Evolutionary conservation across 2,329 filamentous ascomycete species (phyloP).

Genomic region (Botrytis fragariae): DNA sequence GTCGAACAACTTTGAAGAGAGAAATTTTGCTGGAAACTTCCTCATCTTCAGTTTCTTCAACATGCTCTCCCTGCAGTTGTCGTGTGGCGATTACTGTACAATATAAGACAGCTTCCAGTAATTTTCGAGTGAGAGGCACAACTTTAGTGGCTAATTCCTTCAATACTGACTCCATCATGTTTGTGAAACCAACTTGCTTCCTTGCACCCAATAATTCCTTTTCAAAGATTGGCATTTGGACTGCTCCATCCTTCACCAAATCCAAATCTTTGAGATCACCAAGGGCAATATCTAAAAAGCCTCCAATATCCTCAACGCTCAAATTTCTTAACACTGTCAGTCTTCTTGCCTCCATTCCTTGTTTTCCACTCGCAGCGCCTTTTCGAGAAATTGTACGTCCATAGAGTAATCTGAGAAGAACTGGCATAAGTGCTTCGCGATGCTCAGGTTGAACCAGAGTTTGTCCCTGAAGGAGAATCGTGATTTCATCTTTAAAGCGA

Average conservation of each 20-base stretch:
- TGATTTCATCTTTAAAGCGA: constrained; percentile 90
- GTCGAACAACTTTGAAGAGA: constrained; percentile 63
- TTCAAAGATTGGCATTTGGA: constrained; percentile 48
- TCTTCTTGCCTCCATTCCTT: constrained; percentile 77
- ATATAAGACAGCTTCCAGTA: constrained; percentile 77
- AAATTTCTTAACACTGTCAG: constrained; percentile 80
- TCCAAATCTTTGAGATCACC: constrained; percentile 63
- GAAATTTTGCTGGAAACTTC: constrained; percentile 46
- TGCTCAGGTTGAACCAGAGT: constrained; percentile 72
- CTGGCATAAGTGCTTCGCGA: constrained; percentile 71
- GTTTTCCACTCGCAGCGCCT: constrained; percentile 70
- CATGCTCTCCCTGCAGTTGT: constrained; percentile 46
- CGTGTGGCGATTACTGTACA: constrained; percentile 72
- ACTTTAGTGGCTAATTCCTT: constrained; percentile 78
- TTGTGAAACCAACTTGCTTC: constrained; percentile 87
- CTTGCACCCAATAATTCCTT: constrained; percentile 62
- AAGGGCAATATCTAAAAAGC: constrained; percentile 79
- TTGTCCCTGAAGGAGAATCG: constrained; percentile 77
- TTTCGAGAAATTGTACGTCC: constrained; percentile 83
- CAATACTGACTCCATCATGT: constrained; percentile 86
- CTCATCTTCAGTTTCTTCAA: constrained; percentile 40
- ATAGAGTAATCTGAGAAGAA: constrained; percentile 84
- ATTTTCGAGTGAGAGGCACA: constrained; percentile 60
- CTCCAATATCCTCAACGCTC: constrained; percentile 68
- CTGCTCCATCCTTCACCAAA: constrained; percentile 47